Conservation (phyloP, 768 basidiomycete species). For the Agaricus subrufescens region DNA sequence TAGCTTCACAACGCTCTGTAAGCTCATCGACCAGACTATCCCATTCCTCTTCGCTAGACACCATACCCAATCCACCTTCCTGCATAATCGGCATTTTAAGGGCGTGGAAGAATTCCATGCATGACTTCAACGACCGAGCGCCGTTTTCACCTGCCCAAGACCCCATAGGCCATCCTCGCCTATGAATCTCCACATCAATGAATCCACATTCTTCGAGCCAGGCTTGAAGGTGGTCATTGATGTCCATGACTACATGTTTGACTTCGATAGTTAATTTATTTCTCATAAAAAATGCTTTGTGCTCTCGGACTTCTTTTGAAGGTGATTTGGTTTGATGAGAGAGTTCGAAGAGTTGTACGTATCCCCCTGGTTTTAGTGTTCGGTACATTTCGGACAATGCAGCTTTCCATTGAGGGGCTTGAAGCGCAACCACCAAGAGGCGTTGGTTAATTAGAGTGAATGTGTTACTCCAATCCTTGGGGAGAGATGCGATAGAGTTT, state of each 20-base stretch:
- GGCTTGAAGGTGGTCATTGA: neutral
- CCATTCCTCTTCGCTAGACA: slow-evolving; percentile 7
- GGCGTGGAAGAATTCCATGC: neutral
- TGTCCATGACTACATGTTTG: slow-evolving; percentile 1
- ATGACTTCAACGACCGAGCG: neutral
- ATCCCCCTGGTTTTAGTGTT: slow-evolving; percentile 5
- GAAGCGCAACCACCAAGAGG: slow-evolving; percentile 5
- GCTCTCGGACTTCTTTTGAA: neutral
- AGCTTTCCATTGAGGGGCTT: slow-evolving; percentile 5
- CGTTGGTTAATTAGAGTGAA: slow-evolving; percentile 10
- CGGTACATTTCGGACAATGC: slow-evolving; percentile 10
- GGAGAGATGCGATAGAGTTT: slow-evolving; percentile 3
- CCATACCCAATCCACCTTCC: slow-evolving; percentile 9
- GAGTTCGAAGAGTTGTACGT: slow-evolving; percentile 7
- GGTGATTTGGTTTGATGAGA: neutral
- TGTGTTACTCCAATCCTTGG: slow-evolving; percentile 4
- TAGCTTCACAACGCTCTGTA: slow-evolving; percentile 1
- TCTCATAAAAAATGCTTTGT: neutral
- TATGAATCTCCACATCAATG: slow-evolving; percentile 1
- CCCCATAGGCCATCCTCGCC: neutral
- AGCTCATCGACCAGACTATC: slow-evolving; percentile 5
- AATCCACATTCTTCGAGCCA: slow-evolving; percentile 2
- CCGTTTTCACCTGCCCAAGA: slow-evolving; percentile 1
- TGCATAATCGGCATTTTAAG: slow-evolving; percentile 7
- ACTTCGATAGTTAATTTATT: neutral